A percentile compares a stretch with the other conserved stretches of the same genome.
phyloP scores from a whole-genome alignment of 2,329 filamentous ascomycete genomes.

The Pseudogymnoascus sp. region DNA sequence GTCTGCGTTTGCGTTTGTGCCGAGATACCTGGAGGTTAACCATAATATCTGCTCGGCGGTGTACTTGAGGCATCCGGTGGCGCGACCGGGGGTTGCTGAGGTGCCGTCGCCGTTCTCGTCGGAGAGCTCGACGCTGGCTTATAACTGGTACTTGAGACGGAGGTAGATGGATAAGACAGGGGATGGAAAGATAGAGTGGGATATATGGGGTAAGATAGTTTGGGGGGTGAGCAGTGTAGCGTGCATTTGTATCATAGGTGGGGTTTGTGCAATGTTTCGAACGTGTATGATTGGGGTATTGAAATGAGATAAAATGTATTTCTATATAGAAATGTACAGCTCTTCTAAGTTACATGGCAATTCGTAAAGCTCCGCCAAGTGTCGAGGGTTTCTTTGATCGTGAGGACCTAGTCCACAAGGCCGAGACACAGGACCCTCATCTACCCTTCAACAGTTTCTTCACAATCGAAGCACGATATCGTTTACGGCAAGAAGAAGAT shows the following conservation, averaged over 20 bases:
- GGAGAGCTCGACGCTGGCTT: slow-evolving; percentile 69
- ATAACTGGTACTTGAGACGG: slow-evolving; percentile 77
- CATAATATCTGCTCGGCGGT: slow-evolving; percentile 94
- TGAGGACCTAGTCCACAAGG: background rate
- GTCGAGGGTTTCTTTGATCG: background rate
- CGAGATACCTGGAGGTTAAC: slow-evolving; percentile 93
- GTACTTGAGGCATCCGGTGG: slow-evolving; percentile 89
- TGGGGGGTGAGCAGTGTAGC: background rate
- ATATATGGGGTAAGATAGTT: slow-evolving; percentile 1
- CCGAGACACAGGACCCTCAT: background rate
- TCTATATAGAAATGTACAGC: slow-evolving; percentile 6
- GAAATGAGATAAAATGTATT: slow-evolving; percentile 7
- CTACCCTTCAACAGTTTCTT: background rate
- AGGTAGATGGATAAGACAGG: slow-evolving; percentile 22
- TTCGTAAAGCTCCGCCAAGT: background rate
- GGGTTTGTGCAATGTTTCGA: slow-evolving; percentile 6
- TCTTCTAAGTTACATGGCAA: background rate
- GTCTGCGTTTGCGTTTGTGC: slow-evolving; percentile 89
- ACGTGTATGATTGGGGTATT: slow-evolving; percentile 6
- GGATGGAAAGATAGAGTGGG: background rate
- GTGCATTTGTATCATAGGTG: slow-evolving; percentile 8
- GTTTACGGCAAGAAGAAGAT: background rate
- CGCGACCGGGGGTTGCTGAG: slow-evolving; percentile 69
- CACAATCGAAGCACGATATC: background rate
- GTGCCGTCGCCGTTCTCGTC: slow-evolving; percentile 74